Evolutionary conservation across 1,284 basidiomycete genomes (phyloP).

Genomic region (Microbotryum lychnidis-dioicae): DNA sequence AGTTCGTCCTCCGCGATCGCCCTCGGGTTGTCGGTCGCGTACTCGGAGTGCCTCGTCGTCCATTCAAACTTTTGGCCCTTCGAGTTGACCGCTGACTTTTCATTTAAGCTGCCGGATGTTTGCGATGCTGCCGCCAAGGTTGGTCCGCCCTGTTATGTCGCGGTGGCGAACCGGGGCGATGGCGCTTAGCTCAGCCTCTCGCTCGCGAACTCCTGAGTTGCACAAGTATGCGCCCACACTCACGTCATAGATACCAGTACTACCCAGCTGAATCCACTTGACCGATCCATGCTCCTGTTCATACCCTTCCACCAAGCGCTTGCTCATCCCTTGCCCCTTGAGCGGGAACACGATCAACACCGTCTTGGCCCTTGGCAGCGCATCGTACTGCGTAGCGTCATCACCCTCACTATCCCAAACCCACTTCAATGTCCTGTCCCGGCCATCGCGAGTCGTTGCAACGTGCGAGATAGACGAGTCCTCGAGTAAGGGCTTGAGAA

Average conservation of each 20-base stretch:
- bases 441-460: slow-evolving; percentile 52
- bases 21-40: slow-evolving; percentile 43
- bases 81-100: slow-evolving; percentile 11
- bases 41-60: slow-evolving; percentile 51
- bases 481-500: slow-evolving; percentile 52
- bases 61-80: slow-evolving; percentile 35
- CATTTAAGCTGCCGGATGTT: neutral
- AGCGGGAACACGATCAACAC: slow-evolving; percentile 60
- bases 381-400: slow-evolving; percentile 43
- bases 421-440: slow-evolving; percentile 36
- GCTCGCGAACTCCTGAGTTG: too few relatives aligned
- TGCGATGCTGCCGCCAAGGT: slow-evolving; percentile 23
- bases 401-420: slow-evolving; percentile 38
- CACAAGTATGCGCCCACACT: slow-evolving; percentile 31
- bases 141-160: slow-evolving; percentile 30
- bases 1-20: slow-evolving; percentile 52
- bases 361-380: slow-evolving; percentile 51
- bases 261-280: slow-evolving; percentile 55
- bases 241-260: slow-evolving; percentile 57
- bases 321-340: slow-evolving; percentile 45
- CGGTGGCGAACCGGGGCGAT: too few relatives aligned
- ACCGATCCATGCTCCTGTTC: slow-evolving; percentile 33
- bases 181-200: too few relatives aligned
- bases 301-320: slow-evolving; percentile 40
- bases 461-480: slow-evolving; percentile 45